phyloP scores from a whole-genome alignment of 495 filamentous ascomycete species.

The Aspergillus nanangensis region DNA sequence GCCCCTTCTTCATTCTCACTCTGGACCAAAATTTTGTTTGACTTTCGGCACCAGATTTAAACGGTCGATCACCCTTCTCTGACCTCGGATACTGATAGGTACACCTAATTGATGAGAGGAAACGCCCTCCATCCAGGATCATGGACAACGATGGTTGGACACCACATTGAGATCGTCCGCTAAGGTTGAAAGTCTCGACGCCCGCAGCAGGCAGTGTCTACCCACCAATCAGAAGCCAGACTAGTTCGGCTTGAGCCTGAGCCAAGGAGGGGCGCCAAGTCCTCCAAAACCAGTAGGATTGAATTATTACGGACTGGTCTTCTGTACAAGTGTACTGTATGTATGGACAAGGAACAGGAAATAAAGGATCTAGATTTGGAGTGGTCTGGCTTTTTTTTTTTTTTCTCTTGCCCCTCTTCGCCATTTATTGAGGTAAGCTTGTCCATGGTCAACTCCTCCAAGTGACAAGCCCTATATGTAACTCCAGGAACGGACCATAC shows the following conservation, averaged over 20 bases:
- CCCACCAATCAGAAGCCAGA: background rate
- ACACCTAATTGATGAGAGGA: background rate
- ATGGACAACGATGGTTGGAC: background rate
- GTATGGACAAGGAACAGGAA: background rate
- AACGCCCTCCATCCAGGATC: too few relatives aligned
- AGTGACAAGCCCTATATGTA: too few relatives aligned
- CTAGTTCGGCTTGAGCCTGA: slow-evolving; percentile 2
- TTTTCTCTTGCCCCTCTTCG: too few relatives aligned
- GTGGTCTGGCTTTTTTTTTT: too few relatives aligned
- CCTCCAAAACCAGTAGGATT: too few relatives aligned
- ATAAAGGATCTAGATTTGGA: too few relatives aligned
- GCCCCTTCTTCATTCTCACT: background rate
- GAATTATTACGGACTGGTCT: background rate
- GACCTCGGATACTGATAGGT: slow-evolving; percentile 4
- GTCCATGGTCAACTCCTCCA: too few relatives aligned
- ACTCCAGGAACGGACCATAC: too few relatives aligned
- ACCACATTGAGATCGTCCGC: background rate
- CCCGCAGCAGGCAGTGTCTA: too few relatives aligned
- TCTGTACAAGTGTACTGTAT: background rate
- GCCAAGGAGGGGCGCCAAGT: background rate
- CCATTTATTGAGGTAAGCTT: too few relatives aligned
- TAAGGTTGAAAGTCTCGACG: too few relatives aligned
- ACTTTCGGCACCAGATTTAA: slow-evolving; percentile 7
- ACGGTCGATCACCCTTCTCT: slow-evolving; percentile 6
- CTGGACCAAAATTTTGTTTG: too few relatives aligned